Base-by-base conservation (phyloP, 2,329 filamentous ascomycete genomes). In the Hypoxylon rubiginosum region DNA sequence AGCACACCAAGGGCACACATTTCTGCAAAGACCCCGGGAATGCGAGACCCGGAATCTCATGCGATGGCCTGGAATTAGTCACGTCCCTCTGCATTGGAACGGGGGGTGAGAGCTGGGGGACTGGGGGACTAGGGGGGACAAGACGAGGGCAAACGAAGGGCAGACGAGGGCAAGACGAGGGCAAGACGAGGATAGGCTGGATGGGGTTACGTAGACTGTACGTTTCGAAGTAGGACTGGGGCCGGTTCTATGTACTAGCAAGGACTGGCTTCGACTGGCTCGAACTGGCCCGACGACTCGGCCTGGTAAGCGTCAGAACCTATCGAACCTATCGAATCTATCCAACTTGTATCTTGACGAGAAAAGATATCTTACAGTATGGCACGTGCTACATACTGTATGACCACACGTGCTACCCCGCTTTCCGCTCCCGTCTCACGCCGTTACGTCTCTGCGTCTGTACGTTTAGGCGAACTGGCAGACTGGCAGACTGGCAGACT, bases 331-430 rank as follows among this genome's bases (percentile, higher is more conserved):
- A 30, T 30, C 28, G 8, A 24, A 24, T 4, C 21, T 24, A 24
- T 24, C 21, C 2, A 24, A 24, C 1, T 5, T 5, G 7, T 8
- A 36, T 36, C 32, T 36, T 36, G 10, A 36, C 32, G 32, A 36
- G 32, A 4, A 36, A 36, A 4, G 32, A 26, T 26, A 39, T 32
- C 30, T 3, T 34, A 50, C 34, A 58, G 55, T 49, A 41, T 41
- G 2, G 9, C 9, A 17, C 21, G 21, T 51, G 5, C 28, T 2
- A 4, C 19, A 26, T 48, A 60, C 52, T 60, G 57, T 65, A 36
- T 32, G 15, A 26, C 46, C 43, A 67, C 67, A 67, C 60, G 67
- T 67, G 67, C 64, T 67, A 66, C 60, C 64, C 64, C 67, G 64
- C 67, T 69, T 62, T 64, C 62, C 62, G 26, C 3, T 30, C 24